Conservation (phyloP, 139 green algal species). For the Pleodorina starrii region DNA sequence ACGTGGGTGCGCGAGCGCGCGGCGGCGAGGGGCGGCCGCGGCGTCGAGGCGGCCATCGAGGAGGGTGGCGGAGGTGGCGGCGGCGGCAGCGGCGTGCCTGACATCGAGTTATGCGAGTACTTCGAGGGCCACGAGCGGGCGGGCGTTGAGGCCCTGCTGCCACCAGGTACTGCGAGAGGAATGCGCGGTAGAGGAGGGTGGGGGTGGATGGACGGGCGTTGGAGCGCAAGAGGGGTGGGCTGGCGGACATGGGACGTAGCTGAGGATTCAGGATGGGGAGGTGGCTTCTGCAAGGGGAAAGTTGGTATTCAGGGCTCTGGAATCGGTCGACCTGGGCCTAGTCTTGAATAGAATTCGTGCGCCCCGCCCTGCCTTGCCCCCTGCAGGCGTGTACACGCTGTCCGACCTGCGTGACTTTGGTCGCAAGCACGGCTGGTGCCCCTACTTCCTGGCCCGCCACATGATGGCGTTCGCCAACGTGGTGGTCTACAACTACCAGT, state of each 20-base stretch:
- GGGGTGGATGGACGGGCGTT: too few relatives aligned
- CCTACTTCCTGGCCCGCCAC: conserved; percentile 98
- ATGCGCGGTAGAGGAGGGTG: too few relatives aligned
- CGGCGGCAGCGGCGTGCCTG: conserved; percentile 34
- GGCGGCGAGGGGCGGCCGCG: conserved; percentile 1
- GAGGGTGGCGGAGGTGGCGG: background rate
- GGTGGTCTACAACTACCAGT: conserved; percentile 99
- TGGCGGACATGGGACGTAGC: too few relatives aligned
- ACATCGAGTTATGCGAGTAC: conserved; percentile 87
- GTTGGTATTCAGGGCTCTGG: too few relatives aligned
- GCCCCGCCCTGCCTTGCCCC: too few relatives aligned
- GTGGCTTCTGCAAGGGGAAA: too few relatives aligned
- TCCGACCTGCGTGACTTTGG: conserved; percentile 90
- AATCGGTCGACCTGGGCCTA: too few relatives aligned
- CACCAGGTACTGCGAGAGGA: conserved; percentile 69
- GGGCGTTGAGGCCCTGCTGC: conserved; percentile 82
- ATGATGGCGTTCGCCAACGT: conserved; percentile 98
- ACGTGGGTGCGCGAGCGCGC: conserved; percentile 92
- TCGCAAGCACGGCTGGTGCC: conserved; percentile 94
- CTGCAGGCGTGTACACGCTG: conserved; percentile 90
- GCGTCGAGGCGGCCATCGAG: background rate
- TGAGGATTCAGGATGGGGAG: too few relatives aligned
- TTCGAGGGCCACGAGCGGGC: conserved; percentile 88
- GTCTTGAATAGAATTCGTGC: too few relatives aligned
- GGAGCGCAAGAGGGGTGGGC: too few relatives aligned